Conservation (phyloP, 208 protist species). For the Leishmania guyanensis region DNA sequence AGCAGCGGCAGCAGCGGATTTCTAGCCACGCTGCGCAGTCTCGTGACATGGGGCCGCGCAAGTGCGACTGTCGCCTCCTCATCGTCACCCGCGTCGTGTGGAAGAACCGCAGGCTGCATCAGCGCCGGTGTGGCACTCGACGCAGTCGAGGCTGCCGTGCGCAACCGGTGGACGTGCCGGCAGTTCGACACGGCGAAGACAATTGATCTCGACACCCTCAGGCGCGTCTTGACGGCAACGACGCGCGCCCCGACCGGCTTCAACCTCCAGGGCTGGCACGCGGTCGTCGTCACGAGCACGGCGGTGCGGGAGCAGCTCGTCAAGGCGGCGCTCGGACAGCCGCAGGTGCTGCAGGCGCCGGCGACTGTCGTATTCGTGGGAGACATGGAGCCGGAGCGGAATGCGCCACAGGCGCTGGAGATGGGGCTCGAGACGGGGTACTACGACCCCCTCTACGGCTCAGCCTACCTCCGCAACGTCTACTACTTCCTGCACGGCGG, state of each 20-base stretch:
- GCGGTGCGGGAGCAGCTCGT: conserved; percentile 43
- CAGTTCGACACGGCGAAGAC: conserved; percentile 49
- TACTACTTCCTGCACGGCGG: conserved; percentile 79
- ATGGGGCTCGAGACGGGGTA: conserved; percentile 63
- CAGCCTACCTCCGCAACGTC: conserved; percentile 59
- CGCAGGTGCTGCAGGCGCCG: conserved; percentile 68
- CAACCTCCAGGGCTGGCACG: conserved; percentile 88
- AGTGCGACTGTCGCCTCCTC: conserved; percentile 30
- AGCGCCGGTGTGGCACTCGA: conserved; percentile 11
- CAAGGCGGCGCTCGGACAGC: conserved; percentile 66
- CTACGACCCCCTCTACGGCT: conserved; percentile 51
- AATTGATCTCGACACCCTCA: conserved; percentile 43
- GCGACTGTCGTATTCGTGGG: conserved; percentile 79
- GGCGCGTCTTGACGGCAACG: conserved; percentile 56
- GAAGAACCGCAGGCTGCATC: neutral
- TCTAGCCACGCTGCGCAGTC: conserved; percentile 31
- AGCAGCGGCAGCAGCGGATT: conserved; percentile 4
- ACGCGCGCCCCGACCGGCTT: conserved; percentile 71
- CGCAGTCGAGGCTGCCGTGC: conserved; percentile 39
- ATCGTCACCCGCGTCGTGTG: neutral
- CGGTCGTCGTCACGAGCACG: conserved; percentile 72
- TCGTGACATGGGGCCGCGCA: conserved; percentile 42
- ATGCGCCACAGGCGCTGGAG: conserved; percentile 68
- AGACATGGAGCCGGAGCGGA: conserved; percentile 61
- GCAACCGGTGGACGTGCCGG: conserved; percentile 51